Percentiles rank a stretch among this genome's conserved stretches.
Evolutionary conservation across 176 grass and related monocot species (phyloP).

Genomic region (Bothriochloa decipiens): DNA sequence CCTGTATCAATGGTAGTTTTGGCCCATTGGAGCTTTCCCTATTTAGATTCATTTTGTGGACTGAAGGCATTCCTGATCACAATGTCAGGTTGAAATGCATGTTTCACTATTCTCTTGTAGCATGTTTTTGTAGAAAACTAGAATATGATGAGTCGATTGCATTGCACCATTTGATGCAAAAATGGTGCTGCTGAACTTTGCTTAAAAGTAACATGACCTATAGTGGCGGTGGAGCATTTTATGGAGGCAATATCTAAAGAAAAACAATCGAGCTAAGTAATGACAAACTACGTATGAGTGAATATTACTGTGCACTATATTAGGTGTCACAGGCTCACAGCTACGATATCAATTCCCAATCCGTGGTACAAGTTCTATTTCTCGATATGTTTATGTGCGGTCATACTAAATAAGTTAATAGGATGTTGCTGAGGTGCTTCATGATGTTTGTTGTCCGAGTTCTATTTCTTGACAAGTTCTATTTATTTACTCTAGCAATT

Average conservation of each 20-base stretch:
- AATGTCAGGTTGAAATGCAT: background rate
- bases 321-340: background rate
- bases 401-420: no score
- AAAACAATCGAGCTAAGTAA: background rate
- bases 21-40: background rate
- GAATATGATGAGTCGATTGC: background rate
- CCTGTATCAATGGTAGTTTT: conserved; percentile 24
- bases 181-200: background rate
- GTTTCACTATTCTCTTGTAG: background rate
- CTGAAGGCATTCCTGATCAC: conserved; percentile 24
- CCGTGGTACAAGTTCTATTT: background rate
- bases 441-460: conserved; percentile 52
- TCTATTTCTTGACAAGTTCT: background rate
- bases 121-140: no score
- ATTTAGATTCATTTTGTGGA: background rate
- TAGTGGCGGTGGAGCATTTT: background rate
- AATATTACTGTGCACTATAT: background rate
- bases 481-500: conserved; percentile 15
- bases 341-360: background rate
- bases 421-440: conserved; percentile 36
- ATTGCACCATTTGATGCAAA: background rate
- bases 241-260: background rate
- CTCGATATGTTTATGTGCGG: background rate
- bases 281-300: background rate
- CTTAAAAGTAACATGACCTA: background rate